A percentile compares a stretch with the other conserved stretches of the same genome.
phyloP scores from a whole-genome alignment of 495 filamentous ascomycete species.

The Endocarpon pusillum region DNA sequence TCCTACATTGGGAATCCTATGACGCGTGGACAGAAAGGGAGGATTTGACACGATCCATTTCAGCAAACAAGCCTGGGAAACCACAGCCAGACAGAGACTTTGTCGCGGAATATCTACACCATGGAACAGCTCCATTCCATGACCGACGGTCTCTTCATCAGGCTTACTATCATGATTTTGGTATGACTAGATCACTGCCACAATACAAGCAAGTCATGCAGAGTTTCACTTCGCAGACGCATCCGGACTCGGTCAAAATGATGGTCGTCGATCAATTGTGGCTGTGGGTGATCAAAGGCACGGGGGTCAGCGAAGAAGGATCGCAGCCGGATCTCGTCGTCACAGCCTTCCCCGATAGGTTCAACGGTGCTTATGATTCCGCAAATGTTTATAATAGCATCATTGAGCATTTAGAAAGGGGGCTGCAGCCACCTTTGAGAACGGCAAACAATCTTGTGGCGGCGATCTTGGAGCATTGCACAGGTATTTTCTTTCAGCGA shows the following conservation, averaged over 20 bases:
- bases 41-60: too few species aligned
- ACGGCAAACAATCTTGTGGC: constrained; percentile 46
- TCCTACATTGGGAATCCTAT: constrained; percentile 55
- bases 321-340: too few species aligned
- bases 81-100: constrained; percentile 33
- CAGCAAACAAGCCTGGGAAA: too few species aligned
- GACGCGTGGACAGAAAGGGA: too few species aligned
- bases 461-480: constrained; percentile 40
- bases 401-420: constrained; percentile 52
- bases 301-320: too few species aligned
- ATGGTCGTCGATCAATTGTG: constrained; percentile 59
- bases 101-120: constrained; percentile 40
- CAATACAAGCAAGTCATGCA: constrained; percentile 33
- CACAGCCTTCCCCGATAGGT: constrained; percentile 46
- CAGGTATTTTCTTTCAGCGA: too few species aligned
- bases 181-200: constrained; percentile 60
- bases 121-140: constrained; percentile 41
- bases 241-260: too few species aligned
- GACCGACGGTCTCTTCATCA: constrained; percentile 49
- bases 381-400: constrained; percentile 47
- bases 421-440: constrained; percentile 44
- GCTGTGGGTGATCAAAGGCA: constrained; percentile 47
- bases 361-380: constrained; percentile 40
- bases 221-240: too few species aligned
- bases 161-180: constrained; percentile 45